phyloP scores from a whole-genome alignment of 1,284 basidiomycete genomes.

The Boletus nobilissimus region DNA sequence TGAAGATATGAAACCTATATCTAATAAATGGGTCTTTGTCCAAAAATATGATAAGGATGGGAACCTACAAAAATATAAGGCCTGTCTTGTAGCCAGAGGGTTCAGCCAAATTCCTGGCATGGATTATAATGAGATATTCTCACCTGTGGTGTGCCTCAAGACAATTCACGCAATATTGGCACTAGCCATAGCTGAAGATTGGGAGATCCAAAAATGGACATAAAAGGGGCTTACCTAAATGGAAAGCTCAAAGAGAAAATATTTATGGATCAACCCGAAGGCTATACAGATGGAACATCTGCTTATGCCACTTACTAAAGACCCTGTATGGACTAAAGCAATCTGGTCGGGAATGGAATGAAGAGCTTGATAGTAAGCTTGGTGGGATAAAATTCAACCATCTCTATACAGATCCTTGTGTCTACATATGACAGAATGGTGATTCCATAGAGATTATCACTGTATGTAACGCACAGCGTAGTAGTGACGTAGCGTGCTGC shows the following conservation, averaged over 20 bases:
- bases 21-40: conserved; percentile 18
- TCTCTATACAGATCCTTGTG: neutral
- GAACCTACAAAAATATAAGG: conserved; percentile 21
- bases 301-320: conserved; percentile 33
- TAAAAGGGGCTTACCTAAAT: conserved; percentile 52
- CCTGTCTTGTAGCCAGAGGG: neutral
- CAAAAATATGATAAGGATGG: conserved; percentile 22
- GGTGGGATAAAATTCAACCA: neutral
- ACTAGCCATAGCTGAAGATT: no score
- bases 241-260: conserved; percentile 51
- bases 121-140: conserved; percentile 22
- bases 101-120: conserved; percentile 3
- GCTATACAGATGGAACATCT: conserved; percentile 39
- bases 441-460: neutral
- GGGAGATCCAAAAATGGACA: no score
- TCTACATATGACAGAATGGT: neutral
- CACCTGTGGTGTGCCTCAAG: neutral
- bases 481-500: no score
- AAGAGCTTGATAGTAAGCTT: neutral
- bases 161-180: neutral
- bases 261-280: conserved; percentile 51
- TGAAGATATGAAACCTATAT: neutral
- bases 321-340: conserved; percentile 46
- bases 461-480: no score
- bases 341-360: conserved; percentile 40